Evolutionary conservation across 768 basidiomycete species (phyloP), one percentile per base, ranked within the genome.

Genomic region (Hygrophorus pudorinus): DNA sequence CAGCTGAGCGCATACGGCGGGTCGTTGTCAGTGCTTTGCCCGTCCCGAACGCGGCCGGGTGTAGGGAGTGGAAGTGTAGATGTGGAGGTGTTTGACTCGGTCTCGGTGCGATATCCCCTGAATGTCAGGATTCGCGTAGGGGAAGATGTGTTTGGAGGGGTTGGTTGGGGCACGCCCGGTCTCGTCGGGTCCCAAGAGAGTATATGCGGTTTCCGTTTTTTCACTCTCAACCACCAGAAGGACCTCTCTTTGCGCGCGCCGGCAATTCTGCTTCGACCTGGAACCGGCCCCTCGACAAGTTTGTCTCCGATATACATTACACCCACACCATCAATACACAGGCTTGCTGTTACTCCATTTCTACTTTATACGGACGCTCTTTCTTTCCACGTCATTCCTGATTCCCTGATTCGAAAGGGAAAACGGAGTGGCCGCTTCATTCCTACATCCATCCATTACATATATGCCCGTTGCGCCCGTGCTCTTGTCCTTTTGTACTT

Each of bases 281-380:
- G 27, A 36, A 24, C 27, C 11, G 38, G 37, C 32, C 36, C 21
- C 34, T 18, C n/a, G 28, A 29, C 44, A 34, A 45, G 14, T 39
- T 31, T 32, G 18, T 53, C 42, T 54, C 50, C 46, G 42, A 49
- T 48, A 49, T 49, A 55, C 53, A 56, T 55, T 50, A 55, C 57
- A 56, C 55, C 51, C 51, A 52, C 45, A 50, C 47, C 46, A 50
- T 35, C 41, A 53, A 48, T 44, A 52, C 51, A 56, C 52, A 38
- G 59, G 59, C 57, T 59, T 53, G 51, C 49, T 50, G 49, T 51
- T 54, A 55, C 56, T 44, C 53, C 53, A 50, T 46, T 53, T 53
- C 65, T 62, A 61, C 63, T 63, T 63, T 62, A 68, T 64, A 82
- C 80, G 83, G 83, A 85, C 83, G 83, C 81, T 80, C 64, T 73